Evolutionary conservation across 495 filamentous ascomycete species (phyloP), one percentile per base, ranked within the genome.

Genomic region (Hypoxylon trugodes): DNA sequence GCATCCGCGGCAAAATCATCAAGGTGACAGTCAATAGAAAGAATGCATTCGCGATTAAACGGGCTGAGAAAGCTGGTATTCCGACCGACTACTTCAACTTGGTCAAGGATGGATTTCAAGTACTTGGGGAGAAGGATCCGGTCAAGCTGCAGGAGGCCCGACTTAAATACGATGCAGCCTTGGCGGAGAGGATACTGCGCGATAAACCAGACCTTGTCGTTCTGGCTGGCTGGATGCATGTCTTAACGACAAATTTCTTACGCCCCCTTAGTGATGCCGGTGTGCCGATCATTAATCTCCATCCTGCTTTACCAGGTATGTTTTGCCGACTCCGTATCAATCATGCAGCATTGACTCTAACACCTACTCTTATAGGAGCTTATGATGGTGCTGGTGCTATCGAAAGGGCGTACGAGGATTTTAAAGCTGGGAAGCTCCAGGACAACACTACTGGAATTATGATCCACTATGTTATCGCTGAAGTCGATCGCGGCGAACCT

Each of bases 81-180:
- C 87, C 91, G 0, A 93, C 89, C 12, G 81, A 83, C 41, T 96
- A 96, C 76, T 93, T 94, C 81, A 96, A 96, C 74, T 86, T 96
- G 6, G 81, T 95, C 59, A 84, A 84, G 36, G 70, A 81, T 60
- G 79, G 79, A 26, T 89, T 86, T 74, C 68, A 77, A 10, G 63
- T 70, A 12, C 76, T 80, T n/a, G 81, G 85, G n/a, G 78, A 80
- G 65, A 79, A 76, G 21, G 78, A 81, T 49, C 41, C 69, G 9
- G 73, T 64, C 6, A 87, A 86, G 73, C 80, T 88, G 57, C 84
- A 83, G 65, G 76, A 80, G 15, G 86, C 87, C 2, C 80, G 90
- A 6, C 79, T 84, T 49, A 81, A 77, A 59, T 97, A 97, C 75
- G 93, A 96, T 73, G 85, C 87, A 8, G 92, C 92, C 30, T 80